Base-by-base conservation (phyloP, 768 basidiomycete species). In the Boletus patriciae region DNA sequence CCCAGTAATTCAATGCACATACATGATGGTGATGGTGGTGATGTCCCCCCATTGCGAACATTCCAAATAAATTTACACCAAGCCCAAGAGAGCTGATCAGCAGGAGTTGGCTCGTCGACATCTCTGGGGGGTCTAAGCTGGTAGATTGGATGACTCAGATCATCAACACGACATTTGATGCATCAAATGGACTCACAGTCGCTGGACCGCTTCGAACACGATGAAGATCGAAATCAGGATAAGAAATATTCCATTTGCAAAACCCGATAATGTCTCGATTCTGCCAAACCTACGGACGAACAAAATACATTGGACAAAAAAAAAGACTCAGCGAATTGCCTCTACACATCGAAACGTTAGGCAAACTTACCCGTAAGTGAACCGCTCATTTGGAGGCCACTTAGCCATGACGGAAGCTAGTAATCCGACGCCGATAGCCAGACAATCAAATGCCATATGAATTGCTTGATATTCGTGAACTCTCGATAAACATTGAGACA, bases 381-480 rank as follows among this genome's bases (percentile, higher is more conserved):
- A 99, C 36, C 85, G 80, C 64, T 90, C 89, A 74, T 98, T 94
- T 0, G 94, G 90, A 38, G 92, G 88, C 97, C 97, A 98, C 12
- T 90, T 95, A 3, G 96, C 94, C 90, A 98, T 98, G 6, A 99
- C 91, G 10, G 92, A 95, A 6, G 97, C 97, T 54, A 97, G 85
- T 3, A 99, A 80, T 3, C 97, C 97, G 50, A 99, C 92, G 0
- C 86, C 94, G 50, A 99, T 93, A 1, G 96, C 96, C 83, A 98
- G 86, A 68, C 97, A 98, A 74, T 99, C 97, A 64, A 99, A 99
- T 12, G 94, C 92, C 97, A 98, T 99, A 68, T 99, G 97, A 37
- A 99, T 98, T 21, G 97, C 96, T 98, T 62, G 25, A 49, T n/a
- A 42, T 44, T 19, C 18, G 33, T 18, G 6, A 54, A 48, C 43